A percentile compares a stretch with the other conserved stretches of the same genome.
phyloP scores from a whole-genome alignment of 257 asterid genomes.

The Dorcoceras hygrometricum region DNA sequence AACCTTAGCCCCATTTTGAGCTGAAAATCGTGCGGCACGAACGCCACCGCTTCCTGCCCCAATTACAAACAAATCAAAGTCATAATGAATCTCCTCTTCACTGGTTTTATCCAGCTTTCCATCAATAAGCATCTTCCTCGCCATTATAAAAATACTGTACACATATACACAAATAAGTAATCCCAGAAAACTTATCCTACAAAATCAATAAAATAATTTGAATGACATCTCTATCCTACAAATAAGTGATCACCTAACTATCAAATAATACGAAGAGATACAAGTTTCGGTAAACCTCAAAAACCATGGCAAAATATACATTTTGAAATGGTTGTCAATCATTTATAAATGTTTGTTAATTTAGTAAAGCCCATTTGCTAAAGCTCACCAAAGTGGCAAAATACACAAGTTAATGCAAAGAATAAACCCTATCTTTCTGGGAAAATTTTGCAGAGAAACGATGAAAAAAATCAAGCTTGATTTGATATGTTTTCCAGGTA shows the following conservation, averaged over 20 bases:
- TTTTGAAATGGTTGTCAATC: neutral
- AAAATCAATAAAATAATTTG: constrained; percentile 18
- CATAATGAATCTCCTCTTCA: constrained; percentile 55
- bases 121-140: constrained; percentile 91
- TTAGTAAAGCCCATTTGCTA: neutral
- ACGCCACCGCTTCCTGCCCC: constrained; percentile 99
- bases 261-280: neutral
- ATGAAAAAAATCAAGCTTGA: constrained; percentile 3
- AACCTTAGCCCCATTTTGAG: constrained; percentile 95
- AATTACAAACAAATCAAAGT: constrained; percentile 86
- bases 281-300: neutral
- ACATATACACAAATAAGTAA: constrained; percentile 29
- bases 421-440: neutral
- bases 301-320: neutral
- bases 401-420: constrained; percentile 8
- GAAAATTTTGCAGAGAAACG: neutral
- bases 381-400: neutral
- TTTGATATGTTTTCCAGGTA: neutral
- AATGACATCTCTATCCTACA: neutral
- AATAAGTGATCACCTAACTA: neutral
- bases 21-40: constrained; percentile 86
- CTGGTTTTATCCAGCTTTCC: constrained; percentile 48
- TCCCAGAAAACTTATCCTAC: constrained; percentile 17
- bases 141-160: constrained; percentile 49
- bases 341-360: neutral